phyloP scores from a whole-genome alignment of 2,329 filamentous ascomycete genomes.

The Chaetomium olivaceum region DNA sequence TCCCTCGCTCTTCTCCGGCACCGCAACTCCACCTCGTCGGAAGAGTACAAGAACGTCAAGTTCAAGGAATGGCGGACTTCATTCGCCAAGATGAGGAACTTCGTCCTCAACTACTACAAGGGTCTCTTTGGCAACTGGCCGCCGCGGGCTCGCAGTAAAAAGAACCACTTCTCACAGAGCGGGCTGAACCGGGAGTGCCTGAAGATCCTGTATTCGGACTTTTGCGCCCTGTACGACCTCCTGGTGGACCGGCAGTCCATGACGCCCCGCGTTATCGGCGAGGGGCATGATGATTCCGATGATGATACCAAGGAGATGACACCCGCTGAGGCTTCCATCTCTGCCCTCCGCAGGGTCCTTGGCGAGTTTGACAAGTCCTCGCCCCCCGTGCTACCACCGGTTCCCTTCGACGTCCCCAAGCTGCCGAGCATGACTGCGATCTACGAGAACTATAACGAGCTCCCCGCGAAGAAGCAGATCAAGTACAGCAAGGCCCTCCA shows the following conservation, averaged over 20 bases:
- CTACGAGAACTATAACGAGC: constrained; percentile 62
- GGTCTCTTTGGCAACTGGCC: constrained; percentile 71
- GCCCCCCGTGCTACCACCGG: constrained; percentile 84
- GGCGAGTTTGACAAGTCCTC: constrained; percentile 87
- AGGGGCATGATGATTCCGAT: constrained; percentile 57
- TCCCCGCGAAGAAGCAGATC: constrained; percentile 71
- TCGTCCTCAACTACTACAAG: constrained; percentile 68
- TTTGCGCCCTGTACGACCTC: constrained; percentile 84
- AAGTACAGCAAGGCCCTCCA: constrained; percentile 74
- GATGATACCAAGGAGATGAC: constrained; percentile 41
- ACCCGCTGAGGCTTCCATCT: constrained; percentile 58
- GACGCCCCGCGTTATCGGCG: constrained; percentile 76
- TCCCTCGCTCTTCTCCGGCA: constrained; percentile 82
- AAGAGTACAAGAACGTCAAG: constrained; percentile 73
- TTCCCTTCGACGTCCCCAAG: constrained; percentile 85
- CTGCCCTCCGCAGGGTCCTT: constrained; percentile 75
- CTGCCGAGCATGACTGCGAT: constrained; percentile 69
- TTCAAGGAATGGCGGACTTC: constrained; percentile 82
- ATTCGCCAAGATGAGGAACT: constrained; percentile 73
- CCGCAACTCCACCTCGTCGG: constrained; percentile 77
- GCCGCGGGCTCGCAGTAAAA: constrained; percentile 87
- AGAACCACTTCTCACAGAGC: constrained; percentile 82
- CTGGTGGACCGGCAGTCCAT: constrained; percentile 76
- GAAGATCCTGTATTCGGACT: constrained; percentile 78
- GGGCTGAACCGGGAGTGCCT: constrained; percentile 85